Evolutionary conservation across 495 filamentous ascomycete genomes (phyloP).

Genomic region (Penicillium macrosclerotiorum): DNA sequence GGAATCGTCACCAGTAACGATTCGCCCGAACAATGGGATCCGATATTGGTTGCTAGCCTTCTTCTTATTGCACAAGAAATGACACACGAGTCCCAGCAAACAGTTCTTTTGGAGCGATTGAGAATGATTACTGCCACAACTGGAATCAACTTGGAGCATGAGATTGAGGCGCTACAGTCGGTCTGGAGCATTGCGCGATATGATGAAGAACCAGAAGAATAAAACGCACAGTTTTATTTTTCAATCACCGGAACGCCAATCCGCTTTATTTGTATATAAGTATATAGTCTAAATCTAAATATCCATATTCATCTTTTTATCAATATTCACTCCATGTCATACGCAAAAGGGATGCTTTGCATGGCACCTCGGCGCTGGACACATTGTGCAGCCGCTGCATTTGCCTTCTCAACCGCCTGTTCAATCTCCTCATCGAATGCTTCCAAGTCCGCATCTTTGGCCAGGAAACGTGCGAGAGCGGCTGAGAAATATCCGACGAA

Average conservation of each 20-base stretch:
- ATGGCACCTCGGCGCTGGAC: constrained; percentile 23
- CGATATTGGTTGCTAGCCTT: constrained; percentile 21
- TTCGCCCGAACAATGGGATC: constrained; percentile 27
- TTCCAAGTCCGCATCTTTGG: constrained; percentile 9
- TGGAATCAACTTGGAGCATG: constrained; percentile 20
- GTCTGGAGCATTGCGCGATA: constrained; percentile 22
- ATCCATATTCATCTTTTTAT: too few relatives aligned
- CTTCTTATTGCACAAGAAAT: constrained; percentile 22
- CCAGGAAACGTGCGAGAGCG: constrained; percentile 20
- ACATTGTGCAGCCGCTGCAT: constrained; percentile 24
- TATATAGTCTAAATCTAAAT: not conserved
- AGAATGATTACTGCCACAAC: constrained; percentile 14
- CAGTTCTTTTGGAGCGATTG: constrained; percentile 13
- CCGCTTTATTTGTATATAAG: not conserved
- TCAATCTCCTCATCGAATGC: constrained; percentile 21
- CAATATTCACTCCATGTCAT: constrained; percentile 15
- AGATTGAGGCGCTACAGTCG: constrained; percentile 13
- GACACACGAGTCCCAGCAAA: constrained; percentile 27
- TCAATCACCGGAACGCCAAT: constrained; percentile 4
- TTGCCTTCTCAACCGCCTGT: constrained; percentile 16
- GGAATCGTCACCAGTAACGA: constrained; percentile 26
- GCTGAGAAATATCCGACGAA: constrained; percentile 58
- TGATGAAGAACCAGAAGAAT: constrained; percentile 20
- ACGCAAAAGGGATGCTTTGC: constrained; percentile 28
- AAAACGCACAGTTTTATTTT: constrained; percentile 12